phyloP scores from a whole-genome alignment of 2,329 filamentous ascomycete genomes.

The Acrocalymma vagum region DNA sequence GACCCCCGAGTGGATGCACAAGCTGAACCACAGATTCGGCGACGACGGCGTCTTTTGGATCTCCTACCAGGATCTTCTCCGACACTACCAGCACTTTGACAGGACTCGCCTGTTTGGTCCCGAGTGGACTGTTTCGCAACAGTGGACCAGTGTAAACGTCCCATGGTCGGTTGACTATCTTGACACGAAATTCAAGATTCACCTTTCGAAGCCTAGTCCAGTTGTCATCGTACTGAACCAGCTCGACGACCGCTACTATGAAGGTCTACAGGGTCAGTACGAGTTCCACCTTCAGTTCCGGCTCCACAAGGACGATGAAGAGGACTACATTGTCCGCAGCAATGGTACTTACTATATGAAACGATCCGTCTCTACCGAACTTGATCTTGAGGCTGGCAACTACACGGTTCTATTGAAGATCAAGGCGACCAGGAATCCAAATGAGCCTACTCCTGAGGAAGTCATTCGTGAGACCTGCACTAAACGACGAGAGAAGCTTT shows the following conservation, averaged over 20 bases:
- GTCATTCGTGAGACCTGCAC: conserved; percentile 72
- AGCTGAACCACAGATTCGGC: conserved; percentile 77
- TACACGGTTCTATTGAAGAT: conserved; percentile 82
- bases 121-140: conserved; percentile 68
- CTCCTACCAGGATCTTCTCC: conserved; percentile 65
- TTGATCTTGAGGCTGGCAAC: conserved; percentile 75
- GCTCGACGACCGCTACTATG: conserved; percentile 68
- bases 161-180: conserved; percentile 70
- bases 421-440: conserved; percentile 66
- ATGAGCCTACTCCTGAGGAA: conserved; percentile 68
- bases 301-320: conserved; percentile 66
- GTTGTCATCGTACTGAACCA: conserved; percentile 68
- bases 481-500: conserved; percentile 74
- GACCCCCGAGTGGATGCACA: conserved; percentile 80
- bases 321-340: conserved; percentile 67
- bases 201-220: conserved; percentile 59
- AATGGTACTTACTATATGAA: conserved; percentile 69
- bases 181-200: conserved; percentile 66
- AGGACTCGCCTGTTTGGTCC: conserved; percentile 67
- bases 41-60: conserved; percentile 76
- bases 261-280: conserved; percentile 65
- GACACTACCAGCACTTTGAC: conserved; percentile 67
- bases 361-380: conserved; percentile 79
- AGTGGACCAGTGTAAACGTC: conserved; percentile 68
- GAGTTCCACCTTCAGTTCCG: conserved; percentile 66